Conservation (phyloP, 2,329 filamentous ascomycete species). For the Penicillium digitatum region DNA sequence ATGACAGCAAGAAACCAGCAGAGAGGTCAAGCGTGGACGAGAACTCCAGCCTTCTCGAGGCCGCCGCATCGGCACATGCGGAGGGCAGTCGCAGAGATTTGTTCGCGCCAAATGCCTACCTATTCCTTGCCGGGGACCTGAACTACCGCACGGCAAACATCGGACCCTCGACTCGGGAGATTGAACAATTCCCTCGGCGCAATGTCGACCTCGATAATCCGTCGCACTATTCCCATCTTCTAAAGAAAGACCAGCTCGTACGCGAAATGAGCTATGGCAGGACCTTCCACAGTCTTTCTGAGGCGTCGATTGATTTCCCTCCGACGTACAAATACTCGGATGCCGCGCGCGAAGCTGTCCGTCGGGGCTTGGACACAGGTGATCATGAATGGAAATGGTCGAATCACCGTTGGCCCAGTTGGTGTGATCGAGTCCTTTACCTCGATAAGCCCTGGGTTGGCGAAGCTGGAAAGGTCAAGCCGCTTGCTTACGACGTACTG, state of each 20-base stretch:
- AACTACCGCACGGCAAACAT: constrained; percentile 83
- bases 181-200: constrained; percentile 59
- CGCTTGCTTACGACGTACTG: constrained; percentile 66
- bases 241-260: constrained; percentile 73
- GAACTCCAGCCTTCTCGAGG: constrained; percentile 30
- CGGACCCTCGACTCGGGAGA: constrained; percentile 58
- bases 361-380: constrained; percentile 22
- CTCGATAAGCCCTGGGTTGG: constrained; percentile 59
- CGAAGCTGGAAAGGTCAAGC: constrained; percentile 43
- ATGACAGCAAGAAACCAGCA: constrained; percentile 7
- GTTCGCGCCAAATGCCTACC: constrained; percentile 68
- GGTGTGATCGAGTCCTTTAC: constrained; percentile 89
- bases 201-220: constrained; percentile 49
- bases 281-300: constrained; percentile 72
- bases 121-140: constrained; percentile 86
- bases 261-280: constrained; percentile 64
- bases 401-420: constrained; percentile 78
- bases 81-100: constrained; percentile 46
- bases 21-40: constrained; percentile 25
- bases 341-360: constrained; percentile 40
- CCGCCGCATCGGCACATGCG: constrained; percentile 28
- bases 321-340: constrained; percentile 87
- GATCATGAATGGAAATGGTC: constrained; percentile 67
- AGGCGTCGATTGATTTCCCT: constrained; percentile 72
- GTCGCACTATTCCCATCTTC: constrained; percentile 62